These are phyloP conservation scores for Hyphopichia homilentoma DNA, from an alignment of 805 yeast species.

Conservation along the genomic window DNA sequence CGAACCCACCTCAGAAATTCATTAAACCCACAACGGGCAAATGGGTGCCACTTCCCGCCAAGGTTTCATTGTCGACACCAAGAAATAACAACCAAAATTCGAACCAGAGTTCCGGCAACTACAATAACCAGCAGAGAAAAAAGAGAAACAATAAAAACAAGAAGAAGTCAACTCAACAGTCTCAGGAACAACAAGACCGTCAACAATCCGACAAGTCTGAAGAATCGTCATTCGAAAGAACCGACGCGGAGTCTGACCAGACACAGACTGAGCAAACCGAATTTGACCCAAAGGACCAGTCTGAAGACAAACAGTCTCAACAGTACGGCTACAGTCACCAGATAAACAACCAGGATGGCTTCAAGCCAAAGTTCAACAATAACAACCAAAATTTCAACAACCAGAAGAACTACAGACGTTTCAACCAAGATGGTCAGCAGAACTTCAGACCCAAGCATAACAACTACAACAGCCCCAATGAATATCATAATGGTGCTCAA, in stretches of 20 bases:
- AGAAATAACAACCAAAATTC: slow-evolving; percentile 22
- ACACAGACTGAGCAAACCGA: too few species aligned
- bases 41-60: slow-evolving; percentile 44
- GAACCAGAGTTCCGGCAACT: slow-evolving; percentile 23
- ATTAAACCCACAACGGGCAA: slow-evolving; percentile 40
- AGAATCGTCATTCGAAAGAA: too few species aligned
- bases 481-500: too few species aligned
- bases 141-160: slow-evolving; percentile 5
- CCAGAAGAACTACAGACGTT: slow-evolving; percentile 27
- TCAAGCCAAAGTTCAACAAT: slow-evolving; percentile 9
- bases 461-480: slow-evolving; percentile 12
- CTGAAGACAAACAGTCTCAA: too few species aligned
- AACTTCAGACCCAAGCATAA: slow-evolving; percentile 14
- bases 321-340: too few species aligned
- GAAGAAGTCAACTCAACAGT: slow-evolving; percentile 4
- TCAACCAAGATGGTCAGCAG: slow-evolving; percentile 17
- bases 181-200: slow-evolving; percentile 6
- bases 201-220: too few species aligned
- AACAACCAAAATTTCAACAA: slow-evolving; percentile 6
- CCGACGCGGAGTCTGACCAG: too few species aligned
- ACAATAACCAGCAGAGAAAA: slow-evolving; percentile 18
- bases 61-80: slow-evolving; percentile 37
- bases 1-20: slow-evolving; percentile 22
- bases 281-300: too few species aligned
- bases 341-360: slow-evolving; percentile 9